Conservation (phyloP, 495 filamentous ascomycete species). For the Penicillium macrosclerotiorum region DNA sequence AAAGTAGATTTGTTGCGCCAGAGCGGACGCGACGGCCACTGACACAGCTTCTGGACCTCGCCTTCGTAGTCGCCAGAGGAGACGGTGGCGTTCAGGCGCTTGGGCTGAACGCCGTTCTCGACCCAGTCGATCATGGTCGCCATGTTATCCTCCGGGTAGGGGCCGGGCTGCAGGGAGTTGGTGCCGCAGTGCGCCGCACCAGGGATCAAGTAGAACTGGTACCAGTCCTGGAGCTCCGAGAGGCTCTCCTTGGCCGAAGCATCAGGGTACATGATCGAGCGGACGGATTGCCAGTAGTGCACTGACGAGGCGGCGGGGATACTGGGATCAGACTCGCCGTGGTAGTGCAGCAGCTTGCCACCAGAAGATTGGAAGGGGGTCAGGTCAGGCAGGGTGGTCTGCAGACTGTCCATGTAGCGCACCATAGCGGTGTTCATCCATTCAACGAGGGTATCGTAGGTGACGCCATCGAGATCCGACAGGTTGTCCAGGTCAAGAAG, state of each 20-base stretch:
- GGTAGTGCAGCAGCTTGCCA: slow-evolving; percentile 51
- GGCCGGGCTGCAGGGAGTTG: slow-evolving; percentile 45
- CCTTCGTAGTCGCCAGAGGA: slow-evolving; percentile 32
- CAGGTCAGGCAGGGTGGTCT: slow-evolving; percentile 49
- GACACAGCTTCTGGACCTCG: slow-evolving; percentile 44
- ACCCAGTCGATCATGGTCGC: slow-evolving; percentile 52
- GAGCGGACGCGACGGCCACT: slow-evolving; percentile 46
- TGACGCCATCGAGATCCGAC: slow-evolving; percentile 35
- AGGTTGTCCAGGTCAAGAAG: slow-evolving; percentile 31
- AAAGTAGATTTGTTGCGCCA: slow-evolving; percentile 37
- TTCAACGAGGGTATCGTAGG: slow-evolving; percentile 40
- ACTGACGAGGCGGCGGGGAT: slow-evolving; percentile 50
- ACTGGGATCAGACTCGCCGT: slow-evolving; percentile 50
- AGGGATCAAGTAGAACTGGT: slow-evolving; percentile 50
- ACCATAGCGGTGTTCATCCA: slow-evolving; percentile 36
- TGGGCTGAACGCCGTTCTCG: slow-evolving; percentile 46
- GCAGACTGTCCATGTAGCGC: slow-evolving; percentile 38
- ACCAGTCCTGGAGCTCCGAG: slow-evolving; percentile 49
- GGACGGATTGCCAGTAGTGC: slow-evolving; percentile 51
- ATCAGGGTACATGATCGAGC: slow-evolving; percentile 45
- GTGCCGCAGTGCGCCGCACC: slow-evolving; percentile 49
- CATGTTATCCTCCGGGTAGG: slow-evolving; percentile 45
- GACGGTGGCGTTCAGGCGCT: slow-evolving; percentile 39
- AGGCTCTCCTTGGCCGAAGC: slow-evolving; percentile 29
- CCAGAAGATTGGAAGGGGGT: slow-evolving; percentile 38